Conservation (phyloP, 2,329 filamentous ascomycete genomes). For the Diplodia seriata region DNA sequence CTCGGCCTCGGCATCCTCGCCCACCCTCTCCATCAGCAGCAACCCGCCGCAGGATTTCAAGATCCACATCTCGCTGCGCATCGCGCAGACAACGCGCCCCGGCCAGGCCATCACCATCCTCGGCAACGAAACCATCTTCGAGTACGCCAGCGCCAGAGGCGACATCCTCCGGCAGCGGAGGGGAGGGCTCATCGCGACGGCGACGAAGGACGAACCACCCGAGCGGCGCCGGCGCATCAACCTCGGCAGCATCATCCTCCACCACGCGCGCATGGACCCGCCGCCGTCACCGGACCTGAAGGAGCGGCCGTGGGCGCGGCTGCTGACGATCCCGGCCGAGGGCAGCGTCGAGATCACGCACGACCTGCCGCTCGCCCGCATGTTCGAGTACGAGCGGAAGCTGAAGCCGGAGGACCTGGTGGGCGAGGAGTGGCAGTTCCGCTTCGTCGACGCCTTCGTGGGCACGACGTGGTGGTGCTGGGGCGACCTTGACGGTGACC, state of each 20-base stretch:
- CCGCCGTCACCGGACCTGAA: conserved; percentile 14
- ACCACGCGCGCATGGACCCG: background rate
- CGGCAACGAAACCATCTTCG: conserved; percentile 9
- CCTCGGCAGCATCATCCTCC: background rate
- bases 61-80: conserved; percentile 6
- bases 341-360: conserved; percentile 22
- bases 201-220: background rate
- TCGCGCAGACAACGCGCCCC: background rate
- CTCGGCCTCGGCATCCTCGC: conserved; percentile 70
- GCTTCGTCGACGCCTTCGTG: conserved; percentile 23
- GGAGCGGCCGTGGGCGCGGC: conserved; percentile 12
- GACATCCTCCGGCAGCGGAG: background rate
- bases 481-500: conserved; percentile 29
- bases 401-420: background rate
- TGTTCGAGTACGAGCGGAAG: background rate
- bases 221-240: background rate
- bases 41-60: conserved; percentile 62
- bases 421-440: conserved; percentile 22
- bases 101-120: conserved; percentile 6
- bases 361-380: conserved; percentile 14
- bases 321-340: conserved; percentile 31
- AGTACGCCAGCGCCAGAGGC: too few relatives aligned
- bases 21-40: conserved; percentile 77
- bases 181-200: background rate
- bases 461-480: conserved; percentile 34